These are phyloP conservation scores for Nyctanthes arbortristis DNA, from an alignment of 257 asterid species.

Conservation along the genomic window DNA sequence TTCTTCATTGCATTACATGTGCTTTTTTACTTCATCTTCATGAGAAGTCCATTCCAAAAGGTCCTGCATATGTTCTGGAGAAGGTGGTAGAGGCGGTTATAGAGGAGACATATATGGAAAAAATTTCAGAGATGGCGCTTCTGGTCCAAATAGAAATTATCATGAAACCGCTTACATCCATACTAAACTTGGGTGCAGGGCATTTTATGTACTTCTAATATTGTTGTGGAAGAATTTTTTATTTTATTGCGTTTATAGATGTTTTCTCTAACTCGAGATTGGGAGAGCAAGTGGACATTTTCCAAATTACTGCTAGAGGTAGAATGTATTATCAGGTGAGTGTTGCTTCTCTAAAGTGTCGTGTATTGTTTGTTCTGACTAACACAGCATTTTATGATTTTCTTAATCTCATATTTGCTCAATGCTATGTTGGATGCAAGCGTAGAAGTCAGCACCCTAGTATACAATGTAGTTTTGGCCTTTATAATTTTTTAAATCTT, in stretches of 20 bases:
- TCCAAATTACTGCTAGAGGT: constrained; percentile 89
- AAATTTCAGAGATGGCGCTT: constrained; percentile 78
- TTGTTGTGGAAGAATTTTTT: constrained; percentile 68
- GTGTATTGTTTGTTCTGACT: constrained; percentile 11
- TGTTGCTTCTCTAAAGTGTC: constrained; percentile 48
- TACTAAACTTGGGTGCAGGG: constrained; percentile 54
- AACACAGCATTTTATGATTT: constrained; percentile 13
- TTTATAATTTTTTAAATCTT: not conserved
- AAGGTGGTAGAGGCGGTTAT: constrained; percentile 92
- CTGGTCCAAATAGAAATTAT: constrained; percentile 92
- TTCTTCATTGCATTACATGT: no score
- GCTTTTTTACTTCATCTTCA: no score
- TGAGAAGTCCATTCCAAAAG: no score
- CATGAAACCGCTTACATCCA: constrained; percentile 92
- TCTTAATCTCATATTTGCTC: constrained; percentile 16
- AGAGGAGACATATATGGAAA: constrained; percentile 88
- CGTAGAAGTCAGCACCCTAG: not conserved
- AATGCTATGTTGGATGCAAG: not conserved
- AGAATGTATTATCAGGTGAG: constrained; percentile 97
- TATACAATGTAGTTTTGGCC: not conserved
- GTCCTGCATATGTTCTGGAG: constrained; percentile 48
- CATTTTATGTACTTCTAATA: constrained; percentile 66
- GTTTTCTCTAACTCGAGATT: constrained; percentile 74
- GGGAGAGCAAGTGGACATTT: constrained; percentile 89
- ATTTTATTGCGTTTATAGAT: constrained; percentile 61